phyloP scores from a whole-genome alignment of 805 yeast genomes.

The Diddensiella caesifluorescens region DNA sequence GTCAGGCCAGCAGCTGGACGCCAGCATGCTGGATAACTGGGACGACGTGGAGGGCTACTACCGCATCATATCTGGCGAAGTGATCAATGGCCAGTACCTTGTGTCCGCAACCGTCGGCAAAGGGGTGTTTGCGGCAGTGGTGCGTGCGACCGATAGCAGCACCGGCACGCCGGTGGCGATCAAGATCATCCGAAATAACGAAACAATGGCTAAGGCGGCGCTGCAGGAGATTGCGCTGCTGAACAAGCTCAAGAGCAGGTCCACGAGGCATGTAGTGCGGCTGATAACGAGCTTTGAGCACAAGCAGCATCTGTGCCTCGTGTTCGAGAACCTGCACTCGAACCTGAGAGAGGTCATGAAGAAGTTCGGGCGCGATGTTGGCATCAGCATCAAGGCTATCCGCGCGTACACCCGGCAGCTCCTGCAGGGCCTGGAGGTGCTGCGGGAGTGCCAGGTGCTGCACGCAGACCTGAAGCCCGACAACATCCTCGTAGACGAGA shows the following conservation, averaged over 20 bases:
- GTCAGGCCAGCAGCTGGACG: slow-evolving; percentile 18
- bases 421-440: slow-evolving; percentile 59
- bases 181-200: slow-evolving; percentile 61
- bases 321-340: slow-evolving; percentile 73
- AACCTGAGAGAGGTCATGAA: slow-evolving; percentile 70
- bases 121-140: slow-evolving; percentile 34
- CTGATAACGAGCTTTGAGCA: slow-evolving; percentile 75
- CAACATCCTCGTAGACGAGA: slow-evolving; percentile 62
- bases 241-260: slow-evolving; percentile 54
- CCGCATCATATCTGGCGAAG: slow-evolving; percentile 30
- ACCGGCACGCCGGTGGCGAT: slow-evolving; percentile 39
- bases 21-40: slow-evolving; percentile 29
- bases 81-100: slow-evolving; percentile 28
- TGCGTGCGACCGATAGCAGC: slow-evolving; percentile 26
- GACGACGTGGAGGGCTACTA: slow-evolving; percentile 35
- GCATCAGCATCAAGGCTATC: slow-evolving; percentile 65
- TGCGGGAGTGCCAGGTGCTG: slow-evolving; percentile 65
- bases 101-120: slow-evolving; percentile 30
- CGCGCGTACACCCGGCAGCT: slow-evolving; percentile 66
- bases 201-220: slow-evolving; percentile 61
- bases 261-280: slow-evolving; percentile 59
- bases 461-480: slow-evolving; percentile 94
- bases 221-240: slow-evolving; percentile 75
- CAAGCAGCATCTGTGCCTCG: slow-evolving; percentile 79
- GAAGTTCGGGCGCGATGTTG: slow-evolving; percentile 80